Evolutionary conservation across 1,139 yeast genomes (phyloP), one percentile per base, ranked within the genome.

Genomic region (Candida mesenterica): DNA sequence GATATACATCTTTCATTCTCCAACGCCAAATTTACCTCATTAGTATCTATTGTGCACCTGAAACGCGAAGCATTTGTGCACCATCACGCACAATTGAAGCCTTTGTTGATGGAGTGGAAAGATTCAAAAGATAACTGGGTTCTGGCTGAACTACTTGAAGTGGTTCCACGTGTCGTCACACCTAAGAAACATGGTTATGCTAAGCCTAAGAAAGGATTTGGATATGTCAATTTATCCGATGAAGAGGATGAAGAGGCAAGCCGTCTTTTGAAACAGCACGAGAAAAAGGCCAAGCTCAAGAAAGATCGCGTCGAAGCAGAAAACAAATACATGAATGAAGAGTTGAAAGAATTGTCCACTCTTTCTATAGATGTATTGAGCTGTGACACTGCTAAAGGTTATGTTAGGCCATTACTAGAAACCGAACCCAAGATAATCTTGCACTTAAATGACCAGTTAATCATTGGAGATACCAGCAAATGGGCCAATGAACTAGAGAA

Each of bases 141-240:
- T n/a, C n/a, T n/a, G n/a, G n/a, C n/a, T n/a, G n/a, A n/a, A n/a
- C 16, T 16, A 12, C 10, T 10, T 10, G 7, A 19, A 19, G 23
- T 19, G 8, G 12, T 25, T 5, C 28, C 28, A 6, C 5, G 5
- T 7, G 14, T 25, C 15, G 14, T 13, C 12, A 12, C 6, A 25
- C 7, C 30, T 28, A 38, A 12, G 29, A 35, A 25, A 17, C 33
- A 33, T 7, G 48, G 47, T 3, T 69, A 68, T 39, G 43, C 40
- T 1, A 56, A 50, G 28, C 70, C 72, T 1, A 43, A 38, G 15
- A 49, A 45, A 24, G 75, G 75, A 0, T 68, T 67, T 46, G 75
- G 75, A 0, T 69, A 53, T 41, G 41, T 66, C 14, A 68, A 62
- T 26, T 49, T 53, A 3, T 34, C 50, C 2, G 62, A 53, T 6